Evolutionary conservation across 768 basidiomycete genomes (phyloP).

Genomic region (Lentinula sp.): DNA sequence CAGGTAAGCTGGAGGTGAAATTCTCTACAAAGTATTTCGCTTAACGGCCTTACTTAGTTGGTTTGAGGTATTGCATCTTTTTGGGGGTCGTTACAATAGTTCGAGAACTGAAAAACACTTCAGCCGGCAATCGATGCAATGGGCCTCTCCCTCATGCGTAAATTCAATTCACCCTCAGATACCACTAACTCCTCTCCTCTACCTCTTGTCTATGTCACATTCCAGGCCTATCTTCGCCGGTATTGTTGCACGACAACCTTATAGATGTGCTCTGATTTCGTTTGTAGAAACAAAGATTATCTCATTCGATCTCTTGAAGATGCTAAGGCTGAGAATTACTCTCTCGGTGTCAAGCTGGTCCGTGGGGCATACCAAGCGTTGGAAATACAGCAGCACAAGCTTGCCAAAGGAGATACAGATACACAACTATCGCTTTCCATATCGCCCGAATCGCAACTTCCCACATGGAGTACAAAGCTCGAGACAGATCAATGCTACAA

Average conservation of each 20-base stretch:
- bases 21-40: background rate
- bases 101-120: background rate
- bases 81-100: background rate
- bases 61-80: background rate
- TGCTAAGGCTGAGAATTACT: conserved; percentile 59
- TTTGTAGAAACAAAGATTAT: conserved; percentile 54
- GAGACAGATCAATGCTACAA: conserved; percentile 77
- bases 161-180: conserved; percentile 52
- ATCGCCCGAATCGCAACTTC: conserved; percentile 53
- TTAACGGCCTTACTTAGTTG: background rate
- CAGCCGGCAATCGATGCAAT: conserved; percentile 84
- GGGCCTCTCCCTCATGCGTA: conserved; percentile 66
- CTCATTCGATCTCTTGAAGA: conserved; percentile 58
- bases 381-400: conserved; percentile 49
- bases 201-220: conserved; percentile 79
- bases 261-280: background rate
- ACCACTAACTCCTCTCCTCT: conserved; percentile 7
- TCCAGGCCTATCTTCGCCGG: conserved; percentile 84
- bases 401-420: conserved; percentile 6
- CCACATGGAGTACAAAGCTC: conserved; percentile 61
- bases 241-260: conserved; percentile 14
- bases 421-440: conserved; percentile 33
- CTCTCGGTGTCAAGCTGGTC: conserved; percentile 87
- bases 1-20: conserved; percentile 32
- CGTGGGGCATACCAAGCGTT: conserved; percentile 86